Base-by-base conservation (phyloP, 169 alveolate species). In the Ichthyophthirius multifiliis region DNA sequence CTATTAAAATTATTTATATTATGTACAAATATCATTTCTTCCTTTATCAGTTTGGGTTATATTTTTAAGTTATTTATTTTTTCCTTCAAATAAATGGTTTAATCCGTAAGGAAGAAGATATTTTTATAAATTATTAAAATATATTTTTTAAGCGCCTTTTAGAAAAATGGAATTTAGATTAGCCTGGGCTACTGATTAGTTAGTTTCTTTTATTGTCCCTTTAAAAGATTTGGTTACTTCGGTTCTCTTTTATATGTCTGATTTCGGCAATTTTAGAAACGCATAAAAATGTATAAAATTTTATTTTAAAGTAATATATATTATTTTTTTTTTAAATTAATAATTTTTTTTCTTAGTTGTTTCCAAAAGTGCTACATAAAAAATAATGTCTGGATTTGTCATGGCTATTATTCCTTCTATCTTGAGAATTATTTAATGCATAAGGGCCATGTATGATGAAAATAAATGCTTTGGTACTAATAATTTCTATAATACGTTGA, bases 31-130 rank as follows among this genome's bases (percentile, higher is more conserved):
- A n/a, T n/a, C n/a, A n/a, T n/a, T n/a, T n/a, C 18, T 55, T 10
- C 71, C 71, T 9, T 27, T 55, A 2, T 9, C 31, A 0, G 71
- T 55, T 0, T 55, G 71, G 71, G 71, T 55, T 5, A 23, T 23
- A 55, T 55, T 55, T n/a, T 55, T 55, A 55, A 23, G 71, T 27
- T 55, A 55, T 6, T 27, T 55, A 3, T 55, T 55, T 27, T 55
- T 55, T 39, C 71, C 71, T 55, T 55, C 71, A 27, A 39, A 55
- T 7, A 55, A 55, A 16, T 55, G 71, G 71, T 55, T 55, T 55
- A 55, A 55, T 55, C 71, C 71, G 9, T 55, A 55, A 27, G 71
- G 71, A 4, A 55, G 71, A 55, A 55, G 31, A 7, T 55, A 55
- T 55, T 55, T 55, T 39, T 55, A 55, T 18, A 55, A 55, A 23